phyloP scores from a whole-genome alignment of 2,329 filamentous ascomycete genomes.

The Scytalidium sp. region DNA sequence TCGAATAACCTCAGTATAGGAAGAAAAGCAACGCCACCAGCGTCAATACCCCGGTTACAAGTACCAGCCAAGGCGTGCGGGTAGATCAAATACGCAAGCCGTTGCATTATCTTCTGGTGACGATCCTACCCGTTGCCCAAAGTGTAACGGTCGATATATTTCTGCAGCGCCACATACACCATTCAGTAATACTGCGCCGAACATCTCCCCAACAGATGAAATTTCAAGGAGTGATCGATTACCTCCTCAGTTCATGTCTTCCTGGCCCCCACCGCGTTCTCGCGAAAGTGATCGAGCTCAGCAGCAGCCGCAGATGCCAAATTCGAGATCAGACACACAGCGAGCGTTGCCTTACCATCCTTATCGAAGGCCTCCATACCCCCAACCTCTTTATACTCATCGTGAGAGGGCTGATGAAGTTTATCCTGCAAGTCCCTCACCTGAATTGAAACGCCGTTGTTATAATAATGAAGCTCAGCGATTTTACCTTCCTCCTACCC shows the following conservation, averaged over 20 bases:
- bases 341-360: constrained; percentile 14
- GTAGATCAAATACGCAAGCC: constrained; percentile 20
- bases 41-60: constrained; percentile 90
- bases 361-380: constrained; percentile 18
- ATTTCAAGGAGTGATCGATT: constrained; percentile 16
- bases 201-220: neutral
- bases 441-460: constrained; percentile 62
- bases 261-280: constrained; percentile 7
- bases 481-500: constrained; percentile 34
- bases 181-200: constrained; percentile 24
- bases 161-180: constrained; percentile 27
- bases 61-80: constrained; percentile 67
- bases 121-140: constrained; percentile 59
- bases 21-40: constrained; percentile 88
- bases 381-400: constrained; percentile 24
- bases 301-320: constrained; percentile 18
- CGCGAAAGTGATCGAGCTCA: constrained; percentile 15
- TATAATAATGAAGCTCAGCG: constrained; percentile 45
- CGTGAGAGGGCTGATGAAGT: constrained; percentile 34
- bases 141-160: constrained; percentile 59
- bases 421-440: constrained; percentile 40
- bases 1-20: constrained; percentile 36
- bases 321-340: constrained; percentile 22
- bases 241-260: constrained; percentile 15
- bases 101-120: constrained; percentile 34